Base-by-base conservation (phyloP, 129 eudicot genomes). In the Mikania micrantha region DNA sequence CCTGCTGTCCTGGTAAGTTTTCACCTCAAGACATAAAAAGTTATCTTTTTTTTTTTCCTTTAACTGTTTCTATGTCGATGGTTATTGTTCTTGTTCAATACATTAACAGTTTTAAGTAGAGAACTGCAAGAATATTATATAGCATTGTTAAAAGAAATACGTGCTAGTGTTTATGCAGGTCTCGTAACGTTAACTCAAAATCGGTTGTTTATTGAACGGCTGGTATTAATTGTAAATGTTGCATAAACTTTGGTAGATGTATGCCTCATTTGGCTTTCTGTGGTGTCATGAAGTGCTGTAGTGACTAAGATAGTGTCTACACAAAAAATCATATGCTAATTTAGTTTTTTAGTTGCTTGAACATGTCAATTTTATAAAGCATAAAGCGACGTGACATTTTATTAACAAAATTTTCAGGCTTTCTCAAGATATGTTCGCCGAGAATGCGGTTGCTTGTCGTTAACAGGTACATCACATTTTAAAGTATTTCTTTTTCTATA, bases 361-460 rank as follows among this genome's bases (percentile, higher is more conserved):
- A 7, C 12, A 13, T 29, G 64, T 58, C 13, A 58, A 5, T 29
- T 57, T n/a, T 29, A n/a, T 57, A 58, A 15, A 3, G 2, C 28
- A 13, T 28, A 28, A 57, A n/a, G 21, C 13, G 4, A 7, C 13
- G 0, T 66, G 22, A 44, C 56, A 47, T 66, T 29, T 32, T 29
- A 7, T 58, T 58, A 5, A n/a, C 11, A 15, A 60, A 31, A 17
- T 39, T 17, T 70, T 36, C 75, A 89, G 96, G 96, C 90, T 60
- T 73, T 89, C 82, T 66, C 93, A 45, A 84, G 96, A 78, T 85
- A 88, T 81, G 73, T 88, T 63, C 89, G 85, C 9, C 81, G 77
- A 57, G 90, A 89, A 81, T 60, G 74, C 25, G 70, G 49, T 67
- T 81, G 88, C 78, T 79, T 89, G 60, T 79, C 86, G 29, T 36